A percentile compares a stretch with the other conserved stretches of the same genome.
Evolutionary conservation across 1,139 yeast species (phyloP).

Genomic region (Candida sp.): DNA sequence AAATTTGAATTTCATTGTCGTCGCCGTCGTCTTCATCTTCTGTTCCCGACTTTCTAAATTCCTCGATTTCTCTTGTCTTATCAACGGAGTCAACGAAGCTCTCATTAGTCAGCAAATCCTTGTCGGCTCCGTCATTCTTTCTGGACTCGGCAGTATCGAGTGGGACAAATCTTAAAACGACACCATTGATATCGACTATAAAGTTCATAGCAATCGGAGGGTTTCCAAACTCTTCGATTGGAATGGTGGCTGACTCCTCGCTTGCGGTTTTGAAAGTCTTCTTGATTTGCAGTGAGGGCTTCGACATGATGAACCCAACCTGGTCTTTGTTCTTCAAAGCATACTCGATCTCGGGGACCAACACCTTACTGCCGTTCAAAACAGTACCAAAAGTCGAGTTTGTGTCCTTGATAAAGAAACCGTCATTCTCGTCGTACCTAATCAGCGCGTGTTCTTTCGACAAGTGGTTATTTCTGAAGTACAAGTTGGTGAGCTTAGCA

Average conservation of each 20-base stretch:
- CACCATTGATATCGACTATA: conserved; percentile 15
- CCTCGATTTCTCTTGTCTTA: neutral
- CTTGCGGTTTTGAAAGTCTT: conserved; percentile 17
- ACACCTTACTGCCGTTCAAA: conserved; percentile 25
- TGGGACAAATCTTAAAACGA: conserved; percentile 12
- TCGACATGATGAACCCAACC: conserved; percentile 36
- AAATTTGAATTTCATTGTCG: conserved; percentile 4
- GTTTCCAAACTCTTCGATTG: conserved; percentile 25
- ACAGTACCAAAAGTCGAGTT: conserved; percentile 47
- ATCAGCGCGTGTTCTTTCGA: conserved; percentile 30
- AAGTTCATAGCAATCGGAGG: conserved; percentile 30
- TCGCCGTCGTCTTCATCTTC: conserved; percentile 6
- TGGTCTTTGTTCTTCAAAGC: conserved; percentile 25
- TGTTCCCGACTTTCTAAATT: neutral
- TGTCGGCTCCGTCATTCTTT: neutral
- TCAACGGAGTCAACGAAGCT: neutral
- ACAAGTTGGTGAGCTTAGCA: conserved; percentile 30
- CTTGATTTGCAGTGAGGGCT: conserved; percentile 28
- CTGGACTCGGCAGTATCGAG: neutral
- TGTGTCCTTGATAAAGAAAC: conserved; percentile 31
- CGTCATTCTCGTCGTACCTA: conserved; percentile 14
- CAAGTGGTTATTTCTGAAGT: conserved; percentile 35
- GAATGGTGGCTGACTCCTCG: conserved; percentile 15
- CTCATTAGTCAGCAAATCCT: neutral
- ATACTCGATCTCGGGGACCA: conserved; percentile 22